These are phyloP conservation scores for Oryza coarctata DNA, from an alignment of 176 grass and related monocot genomes.

Conservation along the genomic window DNA sequence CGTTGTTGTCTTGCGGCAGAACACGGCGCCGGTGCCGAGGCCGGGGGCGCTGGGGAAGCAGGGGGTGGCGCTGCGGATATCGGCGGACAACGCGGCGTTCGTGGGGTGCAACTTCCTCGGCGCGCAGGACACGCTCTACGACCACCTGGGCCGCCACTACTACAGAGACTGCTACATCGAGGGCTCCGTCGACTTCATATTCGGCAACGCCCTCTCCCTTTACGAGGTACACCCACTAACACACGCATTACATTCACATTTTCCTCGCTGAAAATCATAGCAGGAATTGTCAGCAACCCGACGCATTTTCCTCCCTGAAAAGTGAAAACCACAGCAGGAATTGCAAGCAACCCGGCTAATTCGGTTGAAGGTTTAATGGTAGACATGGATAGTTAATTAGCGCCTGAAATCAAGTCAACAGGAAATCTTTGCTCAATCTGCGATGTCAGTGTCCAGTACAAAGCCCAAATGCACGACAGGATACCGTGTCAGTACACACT, in stretches of 20 bases:
- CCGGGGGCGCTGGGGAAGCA: slow-evolving; percentile 84
- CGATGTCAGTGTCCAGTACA: not conserved
- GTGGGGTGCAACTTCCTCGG: slow-evolving; percentile 85
- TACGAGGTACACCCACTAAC: slow-evolving; percentile 50
- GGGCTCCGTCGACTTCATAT: slow-evolving; percentile 98
- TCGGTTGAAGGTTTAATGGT: not conserved
- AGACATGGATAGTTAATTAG: not conserved
- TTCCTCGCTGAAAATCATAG: too few species aligned
- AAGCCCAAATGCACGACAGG: not conserved
- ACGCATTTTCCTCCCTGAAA: too few species aligned
- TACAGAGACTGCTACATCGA: slow-evolving; percentile 97
- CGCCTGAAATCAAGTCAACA: not conserved
- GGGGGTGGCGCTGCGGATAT: slow-evolving; percentile 81
- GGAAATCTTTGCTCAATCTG: not conserved
- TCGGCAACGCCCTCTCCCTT: slow-evolving; percentile 91
- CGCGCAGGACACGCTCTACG: slow-evolving; percentile 93
- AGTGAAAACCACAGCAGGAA: not conserved
- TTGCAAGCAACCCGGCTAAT: too few species aligned
- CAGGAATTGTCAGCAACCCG: too few species aligned
- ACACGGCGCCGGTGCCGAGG: slow-evolving; percentile 75
- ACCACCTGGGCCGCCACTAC: slow-evolving; percentile 83
- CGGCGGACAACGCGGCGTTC: slow-evolving; percentile 88
- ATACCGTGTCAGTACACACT: not conserved
- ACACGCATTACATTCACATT: too few species aligned
- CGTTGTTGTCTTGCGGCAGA: slow-evolving; percentile 29